Evolutionary conservation across 192 early-diverging fungal genomes (phyloP), one percentile per base, ranked within the genome.

Genomic region (Podila clonocystis): DNA sequence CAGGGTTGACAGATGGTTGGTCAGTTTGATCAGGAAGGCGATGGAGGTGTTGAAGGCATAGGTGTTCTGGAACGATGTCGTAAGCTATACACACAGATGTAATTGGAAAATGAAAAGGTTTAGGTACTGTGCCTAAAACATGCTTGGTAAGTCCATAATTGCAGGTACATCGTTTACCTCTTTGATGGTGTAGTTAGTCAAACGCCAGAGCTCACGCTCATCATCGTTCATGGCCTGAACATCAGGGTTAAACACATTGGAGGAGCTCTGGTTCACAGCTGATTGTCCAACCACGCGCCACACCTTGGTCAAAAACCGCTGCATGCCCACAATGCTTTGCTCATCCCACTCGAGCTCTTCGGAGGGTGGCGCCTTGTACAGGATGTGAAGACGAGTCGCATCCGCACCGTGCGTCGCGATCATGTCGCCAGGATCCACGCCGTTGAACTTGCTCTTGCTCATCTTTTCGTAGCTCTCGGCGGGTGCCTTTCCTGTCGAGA

Each of bases 371-470:
- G 96, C 96, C 70, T 94, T 91, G 68, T 92, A 97, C 3, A 99
- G 85, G 24, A 97, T 91, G 64, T 94, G 92, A 45, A 97, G 83
- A 36, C 97, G 84, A 6, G 93, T 94, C 11, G 94, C 91, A 82
- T 99, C 96, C 9, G 91, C 91, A 5, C 97, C 97, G 72, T 93
- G 86, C 15, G 77, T 60, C 2, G 78, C 67, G 34, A 95, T 85
- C 38, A 94, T 82, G 36, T 89, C 90, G 50, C 84, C 82, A 4
- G 97, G 97, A 70, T 97, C 93, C 6, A 97, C 91, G 48, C 97
- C 97, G 67, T 99, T 99, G 75, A 91, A 92, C 85, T 99, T 99
- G 50, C 94, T 95, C 82, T 97, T 99, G 69, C 94, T 95, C 97
- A 99, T 99, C 72, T 99, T 99, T 75, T 99, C 97, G 72, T 87